Conservation (phyloP, 2,329 filamentous ascomycete species). For the Fusarium sp. region DNA sequence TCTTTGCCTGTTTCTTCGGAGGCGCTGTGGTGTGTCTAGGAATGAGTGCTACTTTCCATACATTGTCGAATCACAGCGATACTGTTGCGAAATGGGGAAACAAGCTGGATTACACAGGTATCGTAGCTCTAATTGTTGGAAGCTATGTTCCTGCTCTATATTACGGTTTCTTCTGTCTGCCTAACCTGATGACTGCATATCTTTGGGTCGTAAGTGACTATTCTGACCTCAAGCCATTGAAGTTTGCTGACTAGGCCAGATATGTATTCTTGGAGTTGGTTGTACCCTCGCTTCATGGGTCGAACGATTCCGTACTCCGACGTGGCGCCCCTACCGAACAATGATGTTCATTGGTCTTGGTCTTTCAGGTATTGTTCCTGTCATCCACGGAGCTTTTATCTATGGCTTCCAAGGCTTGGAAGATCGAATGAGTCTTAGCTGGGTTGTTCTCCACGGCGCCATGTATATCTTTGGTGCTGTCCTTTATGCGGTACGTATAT, state of each 20-base stretch:
- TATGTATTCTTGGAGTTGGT: conserved; percentile 79
- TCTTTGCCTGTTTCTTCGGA: conserved; percentile 82
- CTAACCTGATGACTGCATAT: conserved; percentile 75
- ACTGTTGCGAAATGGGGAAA: conserved; percentile 85
- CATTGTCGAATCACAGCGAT: conserved; percentile 85
- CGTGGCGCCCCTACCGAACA: conserved; percentile 86
- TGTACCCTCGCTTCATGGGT: conserved; percentile 83
- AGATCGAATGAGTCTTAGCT: conserved; percentile 81
- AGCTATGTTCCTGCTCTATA: conserved; percentile 90
- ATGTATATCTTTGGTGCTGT: conserved; percentile 88
- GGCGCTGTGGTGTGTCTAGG: conserved; percentile 79
- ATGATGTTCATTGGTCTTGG: conserved; percentile 92
- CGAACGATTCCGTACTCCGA: conserved; percentile 84
- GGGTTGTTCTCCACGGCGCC: conserved; percentile 82
- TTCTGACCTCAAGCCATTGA: not conserved
- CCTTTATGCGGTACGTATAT: conserved; percentile 79
- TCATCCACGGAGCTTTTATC: conserved; percentile 78
- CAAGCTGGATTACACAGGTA: conserved; percentile 93
- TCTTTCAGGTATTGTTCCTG: conserved; percentile 82
- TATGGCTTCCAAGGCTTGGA: conserved; percentile 76
- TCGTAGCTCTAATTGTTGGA: conserved; percentile 90
- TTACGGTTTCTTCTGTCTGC: conserved; percentile 83
- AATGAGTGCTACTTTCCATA: conserved; percentile 88
- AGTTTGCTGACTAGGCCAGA: conserved; percentile 62
- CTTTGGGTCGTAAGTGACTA: conserved; percentile 73